These are phyloP conservation scores for Sphagnum contortum DNA, from an alignment of 225 moss, liverwort and hornwort species.

Conservation along the genomic window DNA sequence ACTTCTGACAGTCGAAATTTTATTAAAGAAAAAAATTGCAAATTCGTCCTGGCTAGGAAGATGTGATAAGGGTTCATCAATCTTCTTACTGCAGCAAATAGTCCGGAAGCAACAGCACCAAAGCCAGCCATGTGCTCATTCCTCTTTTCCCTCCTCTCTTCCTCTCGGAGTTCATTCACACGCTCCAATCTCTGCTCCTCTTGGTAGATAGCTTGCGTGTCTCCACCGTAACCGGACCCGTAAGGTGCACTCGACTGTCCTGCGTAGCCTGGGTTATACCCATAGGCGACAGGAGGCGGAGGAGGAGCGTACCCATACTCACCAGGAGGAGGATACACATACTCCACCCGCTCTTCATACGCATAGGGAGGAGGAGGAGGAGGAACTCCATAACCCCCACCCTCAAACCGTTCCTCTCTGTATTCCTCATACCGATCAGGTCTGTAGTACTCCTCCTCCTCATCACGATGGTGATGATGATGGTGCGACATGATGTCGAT, in stretches of 20 bases:
- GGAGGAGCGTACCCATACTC: neutral
- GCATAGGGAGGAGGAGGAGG: too few species aligned
- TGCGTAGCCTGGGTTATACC: neutral
- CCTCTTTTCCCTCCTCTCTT: neutral
- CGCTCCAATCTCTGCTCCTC: neutral
- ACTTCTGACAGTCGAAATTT: too few species aligned
- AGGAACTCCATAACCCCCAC: too few species aligned
- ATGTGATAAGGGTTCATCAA: neutral
- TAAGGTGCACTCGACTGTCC: too few species aligned
- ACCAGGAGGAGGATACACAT: neutral
- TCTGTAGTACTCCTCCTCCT: neutral
- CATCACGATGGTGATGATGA: neutral
- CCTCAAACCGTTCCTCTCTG: neutral
- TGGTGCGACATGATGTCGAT: neutral
- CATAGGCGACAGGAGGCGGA: neutral
- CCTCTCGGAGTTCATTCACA: neutral
- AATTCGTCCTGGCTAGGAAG: too few species aligned
- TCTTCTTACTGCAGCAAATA: neutral
- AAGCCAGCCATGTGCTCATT: neutral
- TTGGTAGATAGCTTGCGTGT: neutral
- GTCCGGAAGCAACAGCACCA: neutral
- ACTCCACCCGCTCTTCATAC: too few species aligned
- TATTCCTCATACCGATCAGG: neutral
- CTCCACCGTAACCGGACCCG: neutral
- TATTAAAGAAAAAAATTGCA: too few species aligned